Evolutionary conservation across 1,284 basidiomycete genomes (phyloP).

Genomic region (Waitea zeae): DNA sequence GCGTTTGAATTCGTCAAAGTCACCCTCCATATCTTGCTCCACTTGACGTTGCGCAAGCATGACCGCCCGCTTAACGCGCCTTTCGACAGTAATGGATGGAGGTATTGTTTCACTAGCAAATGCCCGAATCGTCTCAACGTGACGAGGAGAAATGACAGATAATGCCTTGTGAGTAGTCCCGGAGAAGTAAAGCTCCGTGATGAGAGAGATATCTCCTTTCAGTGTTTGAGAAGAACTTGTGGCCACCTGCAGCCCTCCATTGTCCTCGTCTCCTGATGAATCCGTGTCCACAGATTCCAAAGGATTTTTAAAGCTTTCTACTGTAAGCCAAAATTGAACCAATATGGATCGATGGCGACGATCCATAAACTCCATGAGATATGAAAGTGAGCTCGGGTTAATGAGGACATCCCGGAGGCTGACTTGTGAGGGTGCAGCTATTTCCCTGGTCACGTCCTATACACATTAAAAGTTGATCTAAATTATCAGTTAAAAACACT

Average conservation of each 20-base stretch:
- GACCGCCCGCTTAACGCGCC: constrained; percentile 56
- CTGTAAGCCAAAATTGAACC: constrained; percentile 94
- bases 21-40: constrained; percentile 79
- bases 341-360: constrained; percentile 68
- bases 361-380: constrained; percentile 98
- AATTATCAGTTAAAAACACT: constrained; percentile 10
- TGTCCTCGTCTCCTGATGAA: constrained; percentile 49
- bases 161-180: constrained; percentile 39
- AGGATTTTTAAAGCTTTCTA: constrained; percentile 95
- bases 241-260: constrained; percentile 30
- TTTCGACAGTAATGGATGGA: constrained; percentile 29
- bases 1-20: constrained; percentile 76
- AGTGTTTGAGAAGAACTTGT: constrained; percentile 41
- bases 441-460: constrained; percentile 11
- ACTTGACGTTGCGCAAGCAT: constrained; percentile 76
- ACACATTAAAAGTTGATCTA: not conserved
- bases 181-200: constrained; percentile 76
- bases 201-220: constrained; percentile 75
- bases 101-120: constrained; percentile 38
- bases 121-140: constrained; percentile 49
- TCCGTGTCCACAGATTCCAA: constrained; percentile 69
- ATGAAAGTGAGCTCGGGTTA: constrained; percentile 80
- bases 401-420: constrained; percentile 63
- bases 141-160: constrained; percentile 47
- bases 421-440: constrained; percentile 11